Evolutionary conservation across 805 yeast genomes (phyloP).

Genomic region (Lipomyces yamanashiensis): DNA sequence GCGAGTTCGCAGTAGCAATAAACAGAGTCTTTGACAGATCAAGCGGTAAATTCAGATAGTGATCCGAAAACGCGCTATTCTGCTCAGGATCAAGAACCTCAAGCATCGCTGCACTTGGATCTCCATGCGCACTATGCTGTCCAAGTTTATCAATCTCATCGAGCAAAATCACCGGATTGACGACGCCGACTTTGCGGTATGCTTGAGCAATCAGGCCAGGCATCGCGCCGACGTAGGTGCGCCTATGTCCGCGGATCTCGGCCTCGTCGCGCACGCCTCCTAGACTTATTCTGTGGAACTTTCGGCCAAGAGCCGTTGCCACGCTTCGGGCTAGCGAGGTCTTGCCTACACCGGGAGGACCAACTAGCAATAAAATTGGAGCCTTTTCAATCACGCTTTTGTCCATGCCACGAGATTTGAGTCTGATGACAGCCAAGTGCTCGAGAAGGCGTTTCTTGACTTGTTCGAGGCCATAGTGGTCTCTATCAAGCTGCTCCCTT

Average conservation of each 20-base stretch:
- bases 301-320: slow-evolving; percentile 72
- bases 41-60: slow-evolving; percentile 82
- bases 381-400: slow-evolving; percentile 46
- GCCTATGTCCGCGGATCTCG: slow-evolving; percentile 86
- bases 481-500: slow-evolving; percentile 63
- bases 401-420: slow-evolving; percentile 46
- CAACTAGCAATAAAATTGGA: slow-evolving; percentile 80
- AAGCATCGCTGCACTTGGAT: slow-evolving; percentile 85
- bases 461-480: slow-evolving; percentile 75
- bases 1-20: slow-evolving; percentile 84
- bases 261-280: slow-evolving; percentile 91
- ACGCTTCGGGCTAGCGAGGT: slow-evolving; percentile 84
- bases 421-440: slow-evolving; percentile 75
- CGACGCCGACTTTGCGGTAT: slow-evolving; percentile 69
- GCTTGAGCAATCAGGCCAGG: slow-evolving; percentile 84
- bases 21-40: slow-evolving; percentile 81
- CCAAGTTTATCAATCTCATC: slow-evolving; percentile 86
- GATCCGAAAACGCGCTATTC: slow-evolving; percentile 75
- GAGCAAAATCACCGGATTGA: slow-evolving; percentile 80
- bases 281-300: slow-evolving; percentile 76
- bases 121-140: slow-evolving; percentile 71
- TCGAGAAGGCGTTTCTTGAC: slow-evolving; percentile 79
- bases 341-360: slow-evolving; percentile 95
- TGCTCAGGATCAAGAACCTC: slow-evolving; percentile 93
- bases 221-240: slow-evolving; percentile 92